These are phyloP conservation scores for Hymenoscyphus linearis DNA, from an alignment of 2,329 filamentous ascomycete genomes.

Conservation along the genomic window DNA sequence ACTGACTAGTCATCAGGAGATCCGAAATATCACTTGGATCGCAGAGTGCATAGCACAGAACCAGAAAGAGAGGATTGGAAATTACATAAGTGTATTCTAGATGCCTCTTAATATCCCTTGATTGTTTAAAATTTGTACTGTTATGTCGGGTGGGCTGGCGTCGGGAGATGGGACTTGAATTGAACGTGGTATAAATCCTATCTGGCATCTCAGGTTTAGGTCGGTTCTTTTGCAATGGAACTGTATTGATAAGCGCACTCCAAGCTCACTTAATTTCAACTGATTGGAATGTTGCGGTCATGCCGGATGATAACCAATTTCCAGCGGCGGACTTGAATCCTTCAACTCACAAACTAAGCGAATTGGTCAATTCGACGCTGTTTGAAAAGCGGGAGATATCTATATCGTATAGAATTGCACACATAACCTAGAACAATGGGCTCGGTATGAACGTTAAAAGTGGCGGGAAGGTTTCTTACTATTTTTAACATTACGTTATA, in stretches of 20 bases:
- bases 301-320: too few relatives aligned
- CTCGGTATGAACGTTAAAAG: too few relatives aligned
- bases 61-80: slow-evolving; percentile 97
- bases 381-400: neutral
- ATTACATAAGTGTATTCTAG: slow-evolving; percentile 97
- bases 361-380: neutral
- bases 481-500: too few relatives aligned
- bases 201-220: neutral
- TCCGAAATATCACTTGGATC: slow-evolving; percentile 99
- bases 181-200: slow-evolving; percentile 7
- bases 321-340: too few relatives aligned
- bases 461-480: too few relatives aligned
- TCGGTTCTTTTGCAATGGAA: slow-evolving; percentile 1
- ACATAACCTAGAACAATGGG: too few relatives aligned
- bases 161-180: slow-evolving; percentile 23
- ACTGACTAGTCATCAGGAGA: slow-evolving; percentile 63
- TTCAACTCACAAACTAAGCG: too few relatives aligned
- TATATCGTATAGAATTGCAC: too few relatives aligned
- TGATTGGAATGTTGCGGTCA: too few relatives aligned
- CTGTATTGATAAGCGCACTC: slow-evolving; percentile 1
- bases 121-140: slow-evolving; percentile 22
- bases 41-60: slow-evolving; percentile 99
- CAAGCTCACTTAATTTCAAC: too few relatives aligned
- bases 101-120: slow-evolving; percentile 6
- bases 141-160: slow-evolving; percentile 25